A percentile compares a stretch with the other conserved stretches of the same genome.
phyloP scores from a whole-genome alignment of 495 filamentous ascomycete genomes.

The Penicillium flavigenum region DNA sequence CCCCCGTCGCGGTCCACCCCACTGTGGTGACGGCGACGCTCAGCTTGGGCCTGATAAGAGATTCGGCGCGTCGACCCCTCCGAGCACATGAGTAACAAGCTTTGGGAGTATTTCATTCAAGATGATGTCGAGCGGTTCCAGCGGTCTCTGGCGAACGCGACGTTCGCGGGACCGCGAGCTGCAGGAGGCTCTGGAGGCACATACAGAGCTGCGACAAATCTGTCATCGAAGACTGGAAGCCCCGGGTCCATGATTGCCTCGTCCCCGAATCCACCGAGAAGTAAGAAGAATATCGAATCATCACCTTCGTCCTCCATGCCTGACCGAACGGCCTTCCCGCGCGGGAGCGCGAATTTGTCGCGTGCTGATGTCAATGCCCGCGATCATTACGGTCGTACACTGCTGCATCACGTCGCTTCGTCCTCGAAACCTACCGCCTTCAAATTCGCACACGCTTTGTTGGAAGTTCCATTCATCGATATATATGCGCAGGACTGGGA shows the following conservation, averaged over 20 bases:
- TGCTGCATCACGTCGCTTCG: slow-evolving; percentile 84
- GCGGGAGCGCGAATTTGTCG: slow-evolving; percentile 44
- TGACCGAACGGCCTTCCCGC: slow-evolving; percentile 27
- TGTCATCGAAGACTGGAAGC: slow-evolving; percentile 46
- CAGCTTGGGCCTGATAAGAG: slow-evolving; percentile 62
- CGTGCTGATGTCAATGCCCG: slow-evolving; percentile 77
- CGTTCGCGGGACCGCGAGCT: slow-evolving; percentile 39
- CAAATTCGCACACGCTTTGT: slow-evolving; percentile 70
- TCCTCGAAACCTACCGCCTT: slow-evolving; percentile 64
- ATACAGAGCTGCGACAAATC: slow-evolving; percentile 19
- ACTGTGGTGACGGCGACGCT: slow-evolving; percentile 79
- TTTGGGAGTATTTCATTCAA: slow-evolving; percentile 94
- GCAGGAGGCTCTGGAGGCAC: slow-evolving; percentile 31
- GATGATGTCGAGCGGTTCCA: slow-evolving; percentile 93
- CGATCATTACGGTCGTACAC: slow-evolving; percentile 71
- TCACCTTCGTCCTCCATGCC: slow-evolving; percentile 31
- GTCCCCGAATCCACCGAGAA: slow-evolving; percentile 47
- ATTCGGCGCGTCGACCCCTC: slow-evolving; percentile 41
- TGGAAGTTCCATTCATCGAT: slow-evolving; percentile 81
- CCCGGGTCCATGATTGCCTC: slow-evolving; percentile 46
- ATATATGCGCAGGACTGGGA: slow-evolving; percentile 83
- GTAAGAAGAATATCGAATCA: slow-evolving; percentile 35
- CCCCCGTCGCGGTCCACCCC: slow-evolving; percentile 81
- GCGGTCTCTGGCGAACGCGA: slow-evolving; percentile 70
- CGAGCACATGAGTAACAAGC: slow-evolving; percentile 88